These are phyloP conservation scores for Nissolia schottii DNA, from an alignment of 306 rosid genomes.

Conservation along the genomic window DNA sequence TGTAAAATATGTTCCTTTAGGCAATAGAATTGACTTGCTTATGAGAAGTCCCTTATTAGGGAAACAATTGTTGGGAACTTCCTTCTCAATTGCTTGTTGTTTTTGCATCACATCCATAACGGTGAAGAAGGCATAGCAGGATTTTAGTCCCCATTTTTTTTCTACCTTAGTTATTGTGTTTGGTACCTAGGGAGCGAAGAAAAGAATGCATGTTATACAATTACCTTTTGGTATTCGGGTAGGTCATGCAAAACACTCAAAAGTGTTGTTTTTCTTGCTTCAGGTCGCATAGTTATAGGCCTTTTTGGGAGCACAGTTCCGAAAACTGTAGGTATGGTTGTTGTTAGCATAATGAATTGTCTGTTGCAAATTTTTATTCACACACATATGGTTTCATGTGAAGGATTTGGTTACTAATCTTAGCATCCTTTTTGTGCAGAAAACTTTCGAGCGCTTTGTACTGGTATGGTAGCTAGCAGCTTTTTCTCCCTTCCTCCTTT, in stretches of 20 bases:
- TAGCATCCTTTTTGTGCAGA: slow-evolving; percentile 43
- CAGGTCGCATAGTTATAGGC: slow-evolving; percentile 79
- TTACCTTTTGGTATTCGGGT: neutral
- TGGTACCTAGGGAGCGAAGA: neutral
- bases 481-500: slow-evolving; percentile 25
- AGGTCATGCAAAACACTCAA: neutral
- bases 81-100: neutral
- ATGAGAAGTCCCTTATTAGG: neutral
- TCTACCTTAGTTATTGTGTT: neutral
- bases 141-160: neutral
- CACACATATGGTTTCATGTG: slow-evolving; percentile 8
- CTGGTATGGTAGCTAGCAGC: slow-evolving; percentile 78
- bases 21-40: neutral
- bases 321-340: slow-evolving; percentile 60
- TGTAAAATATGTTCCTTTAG: neutral
- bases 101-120: slow-evolving; percentile 3
- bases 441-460: slow-evolving; percentile 87
- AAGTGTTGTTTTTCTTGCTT: slow-evolving; percentile 19
- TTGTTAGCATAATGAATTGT: neutral
- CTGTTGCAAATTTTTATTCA: neutral
- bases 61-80: neutral
- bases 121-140: slow-evolving; percentile 5
- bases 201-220: neutral
- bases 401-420: slow-evolving; percentile 25
- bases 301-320: slow-evolving; percentile 75